Base-by-base conservation (phyloP, 306 rosid species). In the Cucurbita maxima region DNA sequence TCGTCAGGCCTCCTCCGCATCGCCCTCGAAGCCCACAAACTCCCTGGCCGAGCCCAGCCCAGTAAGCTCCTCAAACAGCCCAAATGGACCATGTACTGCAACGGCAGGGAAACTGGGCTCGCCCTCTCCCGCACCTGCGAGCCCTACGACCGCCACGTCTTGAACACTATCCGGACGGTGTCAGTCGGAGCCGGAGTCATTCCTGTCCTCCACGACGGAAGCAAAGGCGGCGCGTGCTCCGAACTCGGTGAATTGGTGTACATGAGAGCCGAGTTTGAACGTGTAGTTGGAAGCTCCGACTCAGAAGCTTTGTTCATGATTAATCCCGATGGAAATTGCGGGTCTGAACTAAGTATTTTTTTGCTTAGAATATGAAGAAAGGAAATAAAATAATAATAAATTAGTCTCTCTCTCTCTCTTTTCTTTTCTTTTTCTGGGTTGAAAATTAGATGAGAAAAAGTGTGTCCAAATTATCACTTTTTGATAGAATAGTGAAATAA, bases 231-330 rank as follows among this genome's bases (percentile, higher is more conserved):
- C 0, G 79, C 74, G 56, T 71, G 90, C 50, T 36, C 76, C 1
- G 94, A 86, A 5, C 90, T 86, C 67, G 98, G 97, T 1, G 98
- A 90, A 88, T 80, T 90, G 90, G 85, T 93, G 77, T 93, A 93
- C 12, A 93, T 93, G 98, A 88, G 98, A 56, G 97, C 98, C 0
- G 76, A 83, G 79, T 93, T 93, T 72, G 98, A 93, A 58, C 87
- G 98, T 80, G 98, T 93, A 12, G 96, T 93, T 15, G 98, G 96
- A 10, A 90, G 97, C 79, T 93, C 94, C 72, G 97, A 93, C 88
- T 90, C 97, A 80, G 97, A 93, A 77, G 98, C 98, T 16, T 90
- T 93, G 76, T 93, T 90, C 64, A 93, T 93, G 98, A 70, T 90
- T 88, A 93, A 93, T 54, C 98, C 98, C 2, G 98, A 93, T 51